A percentile compares a stretch with the other conserved stretches of the same genome.
phyloP scores from a whole-genome alignment of 495 filamentous ascomycete genomes.

The Rhizodiscina lignyota region DNA sequence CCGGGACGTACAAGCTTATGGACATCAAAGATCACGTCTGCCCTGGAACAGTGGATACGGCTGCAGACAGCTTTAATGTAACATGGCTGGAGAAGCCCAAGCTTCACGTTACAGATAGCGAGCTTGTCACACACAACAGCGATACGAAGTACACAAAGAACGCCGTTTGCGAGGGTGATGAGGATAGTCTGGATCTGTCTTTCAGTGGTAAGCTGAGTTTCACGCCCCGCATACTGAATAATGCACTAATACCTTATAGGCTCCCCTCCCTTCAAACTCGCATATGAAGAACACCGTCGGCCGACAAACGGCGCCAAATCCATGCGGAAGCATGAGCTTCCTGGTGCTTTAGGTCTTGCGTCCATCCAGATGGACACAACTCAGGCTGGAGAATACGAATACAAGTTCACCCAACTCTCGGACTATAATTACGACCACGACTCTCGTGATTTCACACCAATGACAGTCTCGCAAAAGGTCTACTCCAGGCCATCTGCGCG shows the following conservation, averaged over 20 bases:
- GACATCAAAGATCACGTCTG: constrained; percentile 63
- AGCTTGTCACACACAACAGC: constrained; percentile 8
- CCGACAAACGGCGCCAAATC: constrained; percentile 43
- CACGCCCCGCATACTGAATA: neutral
- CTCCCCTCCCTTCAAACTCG: constrained; percentile 63
- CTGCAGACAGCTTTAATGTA: constrained; percentile 58
- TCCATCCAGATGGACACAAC: constrained; percentile 71
- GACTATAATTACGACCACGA: constrained; percentile 74
- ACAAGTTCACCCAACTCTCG: constrained; percentile 63
- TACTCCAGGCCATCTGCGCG: constrained; percentile 61
- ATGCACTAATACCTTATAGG: constrained; percentile 23
- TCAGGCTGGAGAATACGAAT: constrained; percentile 66
- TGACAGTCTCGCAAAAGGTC: constrained; percentile 68
- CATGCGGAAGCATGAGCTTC: constrained; percentile 46
- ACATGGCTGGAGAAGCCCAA: constrained; percentile 69
- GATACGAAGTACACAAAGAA: constrained; percentile 41
- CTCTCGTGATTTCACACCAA: constrained; percentile 35
- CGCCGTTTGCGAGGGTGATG: constrained; percentile 87
- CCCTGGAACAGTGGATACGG: constrained; percentile 57
- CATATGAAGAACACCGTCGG: constrained; percentile 63
- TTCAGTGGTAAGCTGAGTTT: constrained; percentile 43
- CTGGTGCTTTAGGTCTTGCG: constrained; percentile 50
- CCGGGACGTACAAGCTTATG: constrained; percentile 63
- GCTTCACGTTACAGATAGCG: constrained; percentile 42
- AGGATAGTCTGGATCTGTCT: constrained; percentile 66